A percentile compares a stretch with the other conserved stretches of the same genome.
These are phyloP conservation scores for Gymnopilus dilepis DNA, from an alignment of 768 basidiomycete species.

Conservation along the genomic window DNA sequence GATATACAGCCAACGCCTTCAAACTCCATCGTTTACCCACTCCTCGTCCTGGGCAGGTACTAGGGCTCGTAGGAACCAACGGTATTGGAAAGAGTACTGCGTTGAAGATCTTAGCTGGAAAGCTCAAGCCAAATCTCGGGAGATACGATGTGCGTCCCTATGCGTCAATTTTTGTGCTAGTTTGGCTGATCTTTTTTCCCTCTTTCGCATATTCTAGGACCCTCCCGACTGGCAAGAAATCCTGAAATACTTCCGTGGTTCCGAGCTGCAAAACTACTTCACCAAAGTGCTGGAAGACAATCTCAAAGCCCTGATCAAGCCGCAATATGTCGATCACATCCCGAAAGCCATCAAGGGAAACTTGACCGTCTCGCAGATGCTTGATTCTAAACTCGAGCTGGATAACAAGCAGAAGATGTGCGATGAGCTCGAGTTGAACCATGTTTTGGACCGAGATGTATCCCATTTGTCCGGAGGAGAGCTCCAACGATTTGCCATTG, in stretches of 20 bases:
- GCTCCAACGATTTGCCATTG: constrained; percentile 97
- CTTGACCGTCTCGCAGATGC: constrained; percentile 88
- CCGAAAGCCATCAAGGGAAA: constrained; percentile 93
- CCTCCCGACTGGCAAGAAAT: constrained; percentile 99
- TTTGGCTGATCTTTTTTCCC: background rate
- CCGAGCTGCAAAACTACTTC: constrained; percentile 99
- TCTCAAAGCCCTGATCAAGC: constrained; percentile 97
- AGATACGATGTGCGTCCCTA: constrained; percentile 81
- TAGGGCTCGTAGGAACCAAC: constrained; percentile 98
- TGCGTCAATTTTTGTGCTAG: background rate
- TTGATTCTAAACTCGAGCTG: constrained; percentile 86
- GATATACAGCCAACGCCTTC: constrained; percentile 98
- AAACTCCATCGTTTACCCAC: constrained; percentile 98
- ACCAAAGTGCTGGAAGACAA: constrained; percentile 99
- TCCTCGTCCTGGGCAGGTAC: constrained; percentile 95
- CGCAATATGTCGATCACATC: constrained; percentile 99
- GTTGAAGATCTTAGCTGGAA: constrained; percentile 94
- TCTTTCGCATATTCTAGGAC: constrained; percentile 54
- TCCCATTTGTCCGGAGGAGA: constrained; percentile 93
- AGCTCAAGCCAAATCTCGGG: constrained; percentile 97
- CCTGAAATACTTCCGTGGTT: constrained; percentile 97
- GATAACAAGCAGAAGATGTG: constrained; percentile 90
- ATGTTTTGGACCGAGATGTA: constrained; percentile 86
- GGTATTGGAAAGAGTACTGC: constrained; percentile 99
- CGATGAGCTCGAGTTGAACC: constrained; percentile 84